Evolutionary conservation across 371 early-diverging fungal genomes (phyloP).

Genomic region (Rhizomucor pusillus): DNA sequence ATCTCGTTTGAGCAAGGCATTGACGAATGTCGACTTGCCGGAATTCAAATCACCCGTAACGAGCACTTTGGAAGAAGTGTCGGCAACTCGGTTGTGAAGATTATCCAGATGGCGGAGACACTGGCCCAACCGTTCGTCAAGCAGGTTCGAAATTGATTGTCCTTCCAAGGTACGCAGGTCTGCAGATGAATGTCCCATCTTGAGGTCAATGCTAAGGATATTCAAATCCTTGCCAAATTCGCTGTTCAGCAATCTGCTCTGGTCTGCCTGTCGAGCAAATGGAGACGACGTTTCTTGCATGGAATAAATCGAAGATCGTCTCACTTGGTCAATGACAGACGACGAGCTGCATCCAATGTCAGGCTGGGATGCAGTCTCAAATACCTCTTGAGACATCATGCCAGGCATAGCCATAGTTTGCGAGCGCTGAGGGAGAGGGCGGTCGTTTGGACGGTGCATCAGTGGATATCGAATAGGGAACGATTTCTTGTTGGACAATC

Average conservation of each 20-base stretch:
- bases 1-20: slow-evolving; percentile 86
- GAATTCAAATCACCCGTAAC: slow-evolving; percentile 98
- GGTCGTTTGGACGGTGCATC: slow-evolving; percentile 15
- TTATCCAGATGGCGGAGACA: slow-evolving; percentile 76
- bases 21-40: slow-evolving; percentile 96
- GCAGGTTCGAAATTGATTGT: slow-evolving; percentile 66
- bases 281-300: slow-evolving; percentile 5
- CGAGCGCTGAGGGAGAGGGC: slow-evolving; percentile 32
- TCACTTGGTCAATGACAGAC: slow-evolving; percentile 26
- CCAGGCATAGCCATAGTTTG: slow-evolving; percentile 25
- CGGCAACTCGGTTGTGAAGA: slow-evolving; percentile 78
- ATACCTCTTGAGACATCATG: slow-evolving; percentile 19
- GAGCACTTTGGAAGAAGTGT: slow-evolving; percentile 89
- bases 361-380: slow-evolving; percentile 38
- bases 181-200: slow-evolving; percentile 53
- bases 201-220: slow-evolving; percentile 68
- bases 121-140: slow-evolving; percentile 65
- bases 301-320: slow-evolving; percentile 21
- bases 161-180: slow-evolving; percentile 57
- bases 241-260: slow-evolving; percentile 20
- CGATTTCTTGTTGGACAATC: slow-evolving; percentile 59
- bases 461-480: slow-evolving; percentile 70
- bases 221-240: slow-evolving; percentile 45
- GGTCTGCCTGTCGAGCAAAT: slow-evolving; percentile 20
- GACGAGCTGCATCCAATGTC: slow-evolving; percentile 26